Evolutionary conservation across 768 basidiomycete genomes (phyloP), one percentile per base, ranked within the genome.

Genomic region (Pholiota microspora): DNA sequence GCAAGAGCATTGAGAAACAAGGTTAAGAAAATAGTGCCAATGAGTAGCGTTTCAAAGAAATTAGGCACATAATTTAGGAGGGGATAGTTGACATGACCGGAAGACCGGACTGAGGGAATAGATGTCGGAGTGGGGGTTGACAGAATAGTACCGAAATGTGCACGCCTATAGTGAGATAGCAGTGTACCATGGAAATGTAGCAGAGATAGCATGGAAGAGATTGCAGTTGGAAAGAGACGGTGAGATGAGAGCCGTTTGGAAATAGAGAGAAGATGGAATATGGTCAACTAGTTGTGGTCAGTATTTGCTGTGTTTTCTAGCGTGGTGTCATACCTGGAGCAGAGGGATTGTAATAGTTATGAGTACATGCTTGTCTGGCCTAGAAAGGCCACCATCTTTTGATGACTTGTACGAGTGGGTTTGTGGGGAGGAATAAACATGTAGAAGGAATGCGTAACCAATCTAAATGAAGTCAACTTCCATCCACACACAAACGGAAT

Each of bases 31-130:
- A 85, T 86, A 36, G 84, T 76, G 21, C 67, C 65, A 27, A 88
- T 60, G 34, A 92, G 77, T 46, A 80, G 45, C 0, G 86, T 80
- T 66, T 92, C 89, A 54, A 91, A 83, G 51, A 87, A 68, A 67
- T 84, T 87, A 3, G 88, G 86, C 52, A 90, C 77, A 57, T 87
- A 88, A 63, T 86, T 89, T 53, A 90, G 78, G 10, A 89, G 74
- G 0, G 89, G 89, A 62, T 89, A 89, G 10, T 57, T 67, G n/a
- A 56, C 38, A 24, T 47, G 52, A 7, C 55, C 5, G 38, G 51
- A 21, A 15, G 54, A 3, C 13, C 18, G 18, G 18, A 10, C 4
- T 32, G 25, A 35, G 7, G 60, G 36, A 34, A 57, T 35, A 51
- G 62, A 53, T 49, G 59, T 52, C 46, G 58, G 49, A 35, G 62